Percentiles rank a stretch among this genome's conserved stretches.
Conservation (phyloP, 1,284 basidiomycete genomes). For the Leucoagaricus sp. region DNA sequence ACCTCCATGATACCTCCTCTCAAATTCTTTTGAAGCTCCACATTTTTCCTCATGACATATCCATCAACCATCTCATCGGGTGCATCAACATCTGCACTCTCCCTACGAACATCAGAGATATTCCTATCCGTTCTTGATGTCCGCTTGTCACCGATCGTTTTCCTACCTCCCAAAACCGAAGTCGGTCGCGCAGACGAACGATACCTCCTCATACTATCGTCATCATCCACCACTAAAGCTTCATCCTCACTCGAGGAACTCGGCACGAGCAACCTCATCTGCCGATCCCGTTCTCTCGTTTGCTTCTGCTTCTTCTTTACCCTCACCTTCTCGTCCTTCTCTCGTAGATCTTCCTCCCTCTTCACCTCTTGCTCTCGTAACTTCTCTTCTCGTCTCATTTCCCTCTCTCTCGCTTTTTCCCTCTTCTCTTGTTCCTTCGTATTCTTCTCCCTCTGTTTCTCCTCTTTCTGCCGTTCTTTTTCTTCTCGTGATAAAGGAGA, state of each 20-base stretch:
- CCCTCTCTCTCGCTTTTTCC: constrained; percentile 17
- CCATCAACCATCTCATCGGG: constrained; percentile 17
- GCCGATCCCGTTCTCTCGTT: not conserved
- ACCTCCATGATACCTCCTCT: constrained; percentile 17
- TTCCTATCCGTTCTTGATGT: constrained; percentile 52
- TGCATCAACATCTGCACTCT: constrained; percentile 35
- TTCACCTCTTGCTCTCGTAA: constrained; percentile 11
- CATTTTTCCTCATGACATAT: constrained; percentile 13
- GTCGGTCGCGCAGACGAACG: not conserved
- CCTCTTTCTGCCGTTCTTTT: constrained; percentile 18
- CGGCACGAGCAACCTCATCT: not conserved
- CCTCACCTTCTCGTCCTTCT: constrained; percentile 1
- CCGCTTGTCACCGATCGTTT: constrained; percentile 36
- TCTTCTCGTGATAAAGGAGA: constrained; percentile 16
- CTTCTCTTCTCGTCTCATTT: not conserved
- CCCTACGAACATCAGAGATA: constrained; percentile 28
- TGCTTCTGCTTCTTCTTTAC: constrained; percentile 20
- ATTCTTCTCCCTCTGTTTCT: constrained; percentile 18
- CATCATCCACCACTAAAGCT: not conserved
- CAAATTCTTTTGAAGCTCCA: constrained; percentile 8
- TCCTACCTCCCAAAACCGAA: constrained; percentile 14
- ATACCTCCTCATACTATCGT: not conserved
- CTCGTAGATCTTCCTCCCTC: constrained; percentile 4
- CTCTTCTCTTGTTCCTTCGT: constrained; percentile 10
- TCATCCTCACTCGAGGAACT: constrained; percentile 1